Base-by-base conservation (phyloP, 345 rosid genomes). In the Aquilaria sinensis region DNA sequence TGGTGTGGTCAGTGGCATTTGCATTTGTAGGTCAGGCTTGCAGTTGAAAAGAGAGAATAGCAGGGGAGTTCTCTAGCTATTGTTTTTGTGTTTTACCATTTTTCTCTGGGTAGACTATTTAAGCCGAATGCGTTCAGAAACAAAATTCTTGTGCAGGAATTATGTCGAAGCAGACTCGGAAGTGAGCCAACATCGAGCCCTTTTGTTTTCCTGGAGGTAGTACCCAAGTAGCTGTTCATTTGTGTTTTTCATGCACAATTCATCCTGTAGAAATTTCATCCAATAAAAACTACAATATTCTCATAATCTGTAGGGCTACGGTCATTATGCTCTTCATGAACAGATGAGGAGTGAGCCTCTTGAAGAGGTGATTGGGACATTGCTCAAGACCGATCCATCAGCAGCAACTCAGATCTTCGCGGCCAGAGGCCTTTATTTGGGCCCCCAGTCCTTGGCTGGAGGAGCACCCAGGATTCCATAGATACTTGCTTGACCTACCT, bases 91-190 rank as follows among this genome's bases (percentile, higher is more conserved):
- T 47, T 30, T 32, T 2, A 14, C 41, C 2, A 32, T 29, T 9
- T 6, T 2, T 32, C 46, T 11, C 5, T 6, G 9, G 2, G 4
- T 61, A 49, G 10, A 8, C 12, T 49, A n/a, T 34, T 14, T 23
- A 7, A 8, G 10, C 10, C 12, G 29, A 31, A 8, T 63, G 66
- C 23, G 51, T n/a, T 33, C 54, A 70, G 41, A 50, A 46, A 53
- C 12, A 58, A 23, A 23, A 23, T 23, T 52, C 45, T 41, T 58
- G 47, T 68, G 78, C 75, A 86, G 92, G 87, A 86, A 61, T 56
- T 81, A 67, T 76, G 75, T 71, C 74, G 73, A 70, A 81, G 82
- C 77, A 76, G 81, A 66, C 65, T 81, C 66, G 77, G 75, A 62
- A 82, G 81, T 41, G 81, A 73, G 64, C 65, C 72, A 31, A 6